Evolutionary conservation across 1,284 basidiomycete species (phyloP).

Genomic region (Lignosus rhinocerotis): DNA sequence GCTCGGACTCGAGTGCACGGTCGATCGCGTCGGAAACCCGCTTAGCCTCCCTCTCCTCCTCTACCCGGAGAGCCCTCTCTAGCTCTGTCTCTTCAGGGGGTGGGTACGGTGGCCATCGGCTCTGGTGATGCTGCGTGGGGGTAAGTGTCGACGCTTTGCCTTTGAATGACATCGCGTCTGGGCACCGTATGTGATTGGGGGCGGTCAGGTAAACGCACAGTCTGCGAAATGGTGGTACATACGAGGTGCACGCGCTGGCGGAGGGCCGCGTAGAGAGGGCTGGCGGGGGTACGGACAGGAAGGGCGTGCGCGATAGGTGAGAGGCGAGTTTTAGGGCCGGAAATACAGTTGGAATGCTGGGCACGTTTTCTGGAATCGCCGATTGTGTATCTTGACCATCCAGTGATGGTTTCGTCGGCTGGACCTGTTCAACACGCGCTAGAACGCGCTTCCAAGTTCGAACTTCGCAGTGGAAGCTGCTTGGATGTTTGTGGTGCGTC

Average conservation of each 20-base stretch:
- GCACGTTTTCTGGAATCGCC: neutral
- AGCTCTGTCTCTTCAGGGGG: constrained; percentile 28
- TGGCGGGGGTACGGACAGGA: neutral
- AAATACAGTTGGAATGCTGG: neutral
- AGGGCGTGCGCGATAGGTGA: neutral
- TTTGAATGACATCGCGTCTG: neutral
- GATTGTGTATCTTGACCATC: constrained; percentile 9
- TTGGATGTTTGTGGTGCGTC: neutral
- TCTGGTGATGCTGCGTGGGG: neutral
- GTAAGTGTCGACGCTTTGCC: neutral
- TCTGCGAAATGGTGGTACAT: constrained; percentile 1
- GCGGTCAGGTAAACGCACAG: neutral
- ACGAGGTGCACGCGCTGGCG: neutral
- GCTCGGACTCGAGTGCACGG: constrained; percentile 45
- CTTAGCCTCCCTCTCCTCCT: constrained; percentile 53
- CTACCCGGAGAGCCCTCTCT: constrained; percentile 36
- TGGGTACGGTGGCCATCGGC: constrained; percentile 29
- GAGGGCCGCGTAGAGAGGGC: neutral
- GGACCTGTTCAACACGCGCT: neutral
- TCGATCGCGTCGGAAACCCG: constrained; percentile 57
- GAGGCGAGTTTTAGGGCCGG: neutral
- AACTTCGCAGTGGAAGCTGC: neutral
- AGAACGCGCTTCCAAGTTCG: neutral
- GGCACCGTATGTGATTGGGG: neutral
- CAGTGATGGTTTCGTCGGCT: neutral